phyloP scores from a whole-genome alignment of 345 rosid genomes.

The Turritis glabra region DNA sequence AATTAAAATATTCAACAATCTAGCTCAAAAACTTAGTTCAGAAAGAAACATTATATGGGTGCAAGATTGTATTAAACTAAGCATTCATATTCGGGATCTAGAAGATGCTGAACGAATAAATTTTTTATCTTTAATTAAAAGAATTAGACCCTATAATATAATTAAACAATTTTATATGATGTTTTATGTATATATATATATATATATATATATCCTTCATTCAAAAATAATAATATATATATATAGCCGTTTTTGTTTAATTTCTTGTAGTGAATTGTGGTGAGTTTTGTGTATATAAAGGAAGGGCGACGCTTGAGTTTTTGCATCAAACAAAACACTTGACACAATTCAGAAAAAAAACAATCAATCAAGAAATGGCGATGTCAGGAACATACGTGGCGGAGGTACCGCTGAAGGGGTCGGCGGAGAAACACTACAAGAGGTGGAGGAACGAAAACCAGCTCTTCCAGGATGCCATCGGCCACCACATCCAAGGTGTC shows the following conservation, averaged over 20 bases:
- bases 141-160: no score
- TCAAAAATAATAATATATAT: no score
- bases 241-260: neutral
- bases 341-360: neutral
- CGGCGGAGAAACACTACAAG: slow-evolving; percentile 25
- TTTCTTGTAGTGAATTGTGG: neutral
- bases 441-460: slow-evolving; percentile 26
- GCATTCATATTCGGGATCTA: neutral
- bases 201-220: no score
- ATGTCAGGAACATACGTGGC: slow-evolving; percentile 30
- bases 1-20: neutral
- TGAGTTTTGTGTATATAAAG: neutral
- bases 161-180: no score
- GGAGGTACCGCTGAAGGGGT: slow-evolving; percentile 21
- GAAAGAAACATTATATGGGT: neutral
- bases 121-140: neutral
- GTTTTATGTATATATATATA: no score
- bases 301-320: neutral
- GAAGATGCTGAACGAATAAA: neutral
- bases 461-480: slow-evolving; percentile 13
- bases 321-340: neutral
- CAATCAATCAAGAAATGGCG: slow-evolving; percentile 11
- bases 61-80: neutral
- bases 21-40: neutral
- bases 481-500: slow-evolving; percentile 20